phyloP scores from a whole-genome alignment of 2,329 filamentous ascomycete species.

The Fusarium sp. region DNA sequence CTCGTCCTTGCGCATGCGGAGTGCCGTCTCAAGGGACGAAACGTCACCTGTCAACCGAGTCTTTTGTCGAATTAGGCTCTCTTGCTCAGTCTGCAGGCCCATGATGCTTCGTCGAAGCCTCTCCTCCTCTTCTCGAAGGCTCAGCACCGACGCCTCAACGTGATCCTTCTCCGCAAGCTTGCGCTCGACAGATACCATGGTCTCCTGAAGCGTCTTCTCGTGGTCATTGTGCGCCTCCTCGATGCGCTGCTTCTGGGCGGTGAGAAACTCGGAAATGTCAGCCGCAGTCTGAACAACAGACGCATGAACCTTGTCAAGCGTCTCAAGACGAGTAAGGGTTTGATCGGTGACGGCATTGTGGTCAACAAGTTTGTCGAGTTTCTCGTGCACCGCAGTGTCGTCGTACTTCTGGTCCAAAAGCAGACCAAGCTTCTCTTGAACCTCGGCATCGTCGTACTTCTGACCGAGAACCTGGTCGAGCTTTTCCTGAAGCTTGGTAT shows the following conservation, averaged over 20 bases:
- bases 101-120: slow-evolving; percentile 70
- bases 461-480: slow-evolving; percentile 57
- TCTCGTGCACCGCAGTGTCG: slow-evolving; percentile 54
- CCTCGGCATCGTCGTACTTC: slow-evolving; percentile 53
- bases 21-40: slow-evolving; percentile 90
- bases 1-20: slow-evolving; percentile 91
- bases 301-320: slow-evolving; percentile 89
- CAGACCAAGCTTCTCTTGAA: slow-evolving; percentile 50
- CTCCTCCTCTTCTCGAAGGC: slow-evolving; percentile 67
- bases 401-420: slow-evolving; percentile 66
- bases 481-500: slow-evolving; percentile 56
- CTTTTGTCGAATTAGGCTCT: slow-evolving; percentile 84
- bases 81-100: slow-evolving; percentile 77
- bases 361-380: slow-evolving; percentile 68
- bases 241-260: slow-evolving; percentile 81
- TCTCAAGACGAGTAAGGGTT: slow-evolving; percentile 82
- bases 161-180: slow-evolving; percentile 76
- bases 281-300: slow-evolving; percentile 88
- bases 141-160: slow-evolving; percentile 69
- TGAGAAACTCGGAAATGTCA: slow-evolving; percentile 87
- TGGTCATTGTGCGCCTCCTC: slow-evolving; percentile 84
- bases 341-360: slow-evolving; percentile 78
- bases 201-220: slow-evolving; percentile 85
- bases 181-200: slow-evolving; percentile 85
- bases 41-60: slow-evolving; percentile 87